These are phyloP conservation scores for Cytidiella melzeri DNA, from an alignment of 768 basidiomycete species.

Conservation along the genomic window DNA sequence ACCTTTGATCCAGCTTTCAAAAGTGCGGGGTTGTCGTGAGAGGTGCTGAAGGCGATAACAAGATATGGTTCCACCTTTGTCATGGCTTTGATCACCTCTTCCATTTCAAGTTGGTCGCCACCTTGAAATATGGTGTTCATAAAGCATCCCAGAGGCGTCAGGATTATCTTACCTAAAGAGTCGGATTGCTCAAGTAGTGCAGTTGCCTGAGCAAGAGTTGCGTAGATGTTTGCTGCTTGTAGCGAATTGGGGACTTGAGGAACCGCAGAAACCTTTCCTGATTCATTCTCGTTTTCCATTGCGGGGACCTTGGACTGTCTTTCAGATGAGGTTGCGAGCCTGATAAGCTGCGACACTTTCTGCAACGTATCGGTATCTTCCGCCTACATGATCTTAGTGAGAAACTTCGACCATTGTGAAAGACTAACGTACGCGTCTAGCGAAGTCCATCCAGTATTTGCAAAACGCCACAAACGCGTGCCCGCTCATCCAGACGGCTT, in stretches of 20 bases:
- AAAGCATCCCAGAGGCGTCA: no score
- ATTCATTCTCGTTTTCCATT: neutral
- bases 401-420: slow-evolving; percentile 3
- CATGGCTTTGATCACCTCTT: slow-evolving; percentile 9
- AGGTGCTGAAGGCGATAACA: neutral
- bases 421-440: slow-evolving; percentile 44
- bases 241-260: neutral
- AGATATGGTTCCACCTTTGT: neutral
- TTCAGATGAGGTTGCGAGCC: neutral
- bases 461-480: slow-evolving; percentile 56
- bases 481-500: slow-evolving; percentile 38
- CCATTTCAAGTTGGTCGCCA: no score
- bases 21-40: slow-evolving; percentile 27
- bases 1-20: slow-evolving; percentile 43
- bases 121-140: no score
- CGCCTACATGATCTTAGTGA: no score
- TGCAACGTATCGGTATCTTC: slow-evolving; percentile 31
- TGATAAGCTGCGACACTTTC: neutral
- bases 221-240: slow-evolving; percentile 5
- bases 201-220: slow-evolving; percentile 9
- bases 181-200: slow-evolving; percentile 1
- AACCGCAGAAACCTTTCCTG: neutral
- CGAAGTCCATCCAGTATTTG: slow-evolving; percentile 67
- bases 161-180: neutral
- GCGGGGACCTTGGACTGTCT: neutral